Percentiles rank a stretch among this genome's conserved stretches.
These are phyloP conservation scores for Solanum pimpinellifolium DNA, from an alignment of 257 asterid genomes.

Conservation along the genomic window DNA sequence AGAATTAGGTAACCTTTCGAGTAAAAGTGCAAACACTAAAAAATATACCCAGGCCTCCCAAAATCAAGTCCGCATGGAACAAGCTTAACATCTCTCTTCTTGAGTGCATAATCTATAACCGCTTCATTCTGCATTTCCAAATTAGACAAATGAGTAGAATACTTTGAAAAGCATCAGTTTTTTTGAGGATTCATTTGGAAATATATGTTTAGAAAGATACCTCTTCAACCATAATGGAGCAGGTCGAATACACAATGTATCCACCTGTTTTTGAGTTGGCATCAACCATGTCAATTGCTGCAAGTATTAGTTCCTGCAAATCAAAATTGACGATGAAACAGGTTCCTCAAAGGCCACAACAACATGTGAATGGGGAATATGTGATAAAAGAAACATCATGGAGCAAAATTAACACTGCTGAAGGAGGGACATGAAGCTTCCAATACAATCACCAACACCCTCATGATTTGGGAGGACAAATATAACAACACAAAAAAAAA, in stretches of 20 bases:
- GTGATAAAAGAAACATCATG: neutral
- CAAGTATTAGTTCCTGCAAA: conserved; percentile 79
- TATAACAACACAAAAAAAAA: neutral
- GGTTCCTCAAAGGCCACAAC: neutral
- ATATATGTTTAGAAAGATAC: conserved; percentile 17
- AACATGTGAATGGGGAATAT: neutral
- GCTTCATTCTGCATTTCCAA: conserved; percentile 77
- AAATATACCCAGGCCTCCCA: conserved; percentile 79
- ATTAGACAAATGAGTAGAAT: conserved; percentile 4
- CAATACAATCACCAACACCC: neutral
- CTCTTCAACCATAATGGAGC: conserved; percentile 95
- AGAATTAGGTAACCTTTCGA: neutral
- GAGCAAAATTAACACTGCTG: neutral
- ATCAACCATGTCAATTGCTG: conserved; percentile 91
- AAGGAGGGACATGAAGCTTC: neutral
- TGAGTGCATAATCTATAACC: conserved; percentile 87
- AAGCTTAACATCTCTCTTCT: conserved; percentile 83
- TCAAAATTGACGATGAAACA: neutral
- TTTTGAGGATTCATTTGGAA: neutral
- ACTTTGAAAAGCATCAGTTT: neutral
- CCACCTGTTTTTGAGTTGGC: conserved; percentile 97
- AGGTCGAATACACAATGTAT: conserved; percentile 80
- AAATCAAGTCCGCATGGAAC: conserved; percentile 93
- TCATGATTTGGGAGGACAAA: neutral
- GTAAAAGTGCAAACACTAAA: neutral